These are phyloP conservation scores for Poa pratensis DNA, from an alignment of 176 grass and related monocot species.

Conservation along the genomic window DNA sequence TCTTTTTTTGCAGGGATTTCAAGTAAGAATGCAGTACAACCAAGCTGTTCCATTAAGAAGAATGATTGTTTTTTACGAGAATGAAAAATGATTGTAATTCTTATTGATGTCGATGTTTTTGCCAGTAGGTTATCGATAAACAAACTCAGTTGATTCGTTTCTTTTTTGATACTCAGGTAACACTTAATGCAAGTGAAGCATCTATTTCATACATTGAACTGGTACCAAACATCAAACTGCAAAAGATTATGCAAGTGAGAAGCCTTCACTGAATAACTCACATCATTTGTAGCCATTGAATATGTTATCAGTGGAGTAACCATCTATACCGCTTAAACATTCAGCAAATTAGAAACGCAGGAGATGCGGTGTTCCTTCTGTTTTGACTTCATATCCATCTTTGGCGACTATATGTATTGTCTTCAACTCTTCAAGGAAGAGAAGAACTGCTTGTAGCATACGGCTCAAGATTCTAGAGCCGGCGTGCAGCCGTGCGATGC, in stretches of 20 bases:
- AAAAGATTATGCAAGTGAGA: not conserved
- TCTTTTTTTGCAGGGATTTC: not conserved
- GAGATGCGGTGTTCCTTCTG: not conserved
- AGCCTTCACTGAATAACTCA: too few species aligned
- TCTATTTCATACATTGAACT: not conserved
- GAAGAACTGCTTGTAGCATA: not conserved
- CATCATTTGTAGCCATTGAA: not conserved
- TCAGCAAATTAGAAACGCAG: not conserved
- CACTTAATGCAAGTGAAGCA: not conserved
- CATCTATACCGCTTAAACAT: too few species aligned
- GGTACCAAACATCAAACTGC: constrained; percentile 1
- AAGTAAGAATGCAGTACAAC: not conserved
- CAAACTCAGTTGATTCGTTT: not conserved
- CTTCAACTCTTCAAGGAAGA: not conserved
- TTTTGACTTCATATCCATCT: not conserved
- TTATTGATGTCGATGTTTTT: not conserved
- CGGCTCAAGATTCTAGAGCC: not conserved
- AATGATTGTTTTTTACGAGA: too few species aligned
- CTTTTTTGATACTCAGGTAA: not conserved
- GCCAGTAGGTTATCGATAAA: not conserved
- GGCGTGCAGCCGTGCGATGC: too few species aligned
- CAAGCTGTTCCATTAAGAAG: not conserved
- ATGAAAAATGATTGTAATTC: not conserved
- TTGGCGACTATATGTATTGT: not conserved
- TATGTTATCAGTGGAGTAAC: not conserved